These are phyloP conservation scores for Sporothrix humicola DNA, from an alignment of 2,329 filamentous ascomycete genomes.

Conservation along the genomic window DNA sequence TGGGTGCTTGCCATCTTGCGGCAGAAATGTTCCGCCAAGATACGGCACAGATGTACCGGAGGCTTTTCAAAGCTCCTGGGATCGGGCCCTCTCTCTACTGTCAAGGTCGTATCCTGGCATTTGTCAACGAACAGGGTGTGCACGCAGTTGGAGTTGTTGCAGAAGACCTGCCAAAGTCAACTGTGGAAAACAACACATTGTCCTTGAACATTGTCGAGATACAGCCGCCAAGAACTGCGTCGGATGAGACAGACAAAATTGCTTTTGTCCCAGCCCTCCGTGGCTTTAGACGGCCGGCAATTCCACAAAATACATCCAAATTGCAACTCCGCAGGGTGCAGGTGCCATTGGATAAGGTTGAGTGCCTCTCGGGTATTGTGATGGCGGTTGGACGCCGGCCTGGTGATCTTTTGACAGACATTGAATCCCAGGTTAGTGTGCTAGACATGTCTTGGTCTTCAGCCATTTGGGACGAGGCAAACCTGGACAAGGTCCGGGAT, in stretches of 20 bases:
- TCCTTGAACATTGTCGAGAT: conserved; percentile 81
- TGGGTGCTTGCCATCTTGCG: conserved; percentile 81
- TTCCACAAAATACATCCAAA: conserved; percentile 70
- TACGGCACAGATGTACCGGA: conserved; percentile 80
- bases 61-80: conserved; percentile 77
- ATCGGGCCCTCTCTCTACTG: conserved; percentile 76
- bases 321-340: conserved; percentile 71
- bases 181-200: conserved; percentile 62
- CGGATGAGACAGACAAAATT: conserved; percentile 82
- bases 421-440: conserved; percentile 67
- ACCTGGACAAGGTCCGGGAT: conserved; percentile 81
- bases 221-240: conserved; percentile 67
- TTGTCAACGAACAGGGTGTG: conserved; percentile 76
- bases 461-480: conserved; percentile 80
- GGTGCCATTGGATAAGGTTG: conserved; percentile 77
- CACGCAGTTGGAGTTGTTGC: conserved; percentile 78
- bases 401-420: conserved; percentile 10
- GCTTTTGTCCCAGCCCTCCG: conserved; percentile 79
- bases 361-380: conserved; percentile 78
- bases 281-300: conserved; percentile 62
- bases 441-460: conserved; percentile 77
- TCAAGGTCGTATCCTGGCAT: conserved; percentile 78
- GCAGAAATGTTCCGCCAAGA: conserved; percentile 79
- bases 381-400: conserved; percentile 36
- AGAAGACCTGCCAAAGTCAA: conserved; percentile 57